Conservation (phyloP, 2,329 filamentous ascomycete genomes). For the Trichoderma aggressivum region DNA sequence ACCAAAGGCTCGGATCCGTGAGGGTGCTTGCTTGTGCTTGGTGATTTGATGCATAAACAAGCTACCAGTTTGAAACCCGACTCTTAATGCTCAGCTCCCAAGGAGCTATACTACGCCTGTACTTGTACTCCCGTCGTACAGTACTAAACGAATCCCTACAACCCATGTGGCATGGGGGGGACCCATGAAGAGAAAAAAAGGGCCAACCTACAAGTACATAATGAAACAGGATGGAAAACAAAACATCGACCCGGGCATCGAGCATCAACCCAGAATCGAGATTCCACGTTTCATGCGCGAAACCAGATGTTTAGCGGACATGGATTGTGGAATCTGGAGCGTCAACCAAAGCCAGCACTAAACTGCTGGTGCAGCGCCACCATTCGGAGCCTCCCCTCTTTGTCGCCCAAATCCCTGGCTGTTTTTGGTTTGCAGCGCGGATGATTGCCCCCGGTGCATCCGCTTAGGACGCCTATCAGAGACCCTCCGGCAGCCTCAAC, state of each 20-base stretch:
- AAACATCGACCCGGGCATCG: neutral
- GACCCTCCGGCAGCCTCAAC: constrained; percentile 7
- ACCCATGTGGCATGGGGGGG: neutral
- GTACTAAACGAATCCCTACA: neutral
- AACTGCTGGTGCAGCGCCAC: neutral
- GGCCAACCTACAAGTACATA: neutral
- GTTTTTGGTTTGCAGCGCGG: constrained; percentile 8
- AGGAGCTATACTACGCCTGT: neutral
- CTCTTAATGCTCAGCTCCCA: neutral
- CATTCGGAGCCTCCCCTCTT: neutral
- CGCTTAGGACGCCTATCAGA: constrained; percentile 4
- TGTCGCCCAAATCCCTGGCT: neutral
- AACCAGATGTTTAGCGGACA: constrained; percentile 2
- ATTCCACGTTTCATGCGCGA: constrained; percentile 12
- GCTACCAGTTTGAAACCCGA: neutral
- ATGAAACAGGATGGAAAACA: neutral
- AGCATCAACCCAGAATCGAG: neutral
- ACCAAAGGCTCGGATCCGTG: neutral
- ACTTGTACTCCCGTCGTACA: neutral
- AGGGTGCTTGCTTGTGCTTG: neutral
- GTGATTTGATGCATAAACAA: neutral
- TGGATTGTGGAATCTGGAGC: neutral
- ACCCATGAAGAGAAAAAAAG: neutral
- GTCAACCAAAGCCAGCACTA: neutral
- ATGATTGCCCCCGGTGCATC: constrained; percentile 12